Base-by-base conservation (phyloP, 495 filamentous ascomycete genomes). In the Daldinia childiae region DNA sequence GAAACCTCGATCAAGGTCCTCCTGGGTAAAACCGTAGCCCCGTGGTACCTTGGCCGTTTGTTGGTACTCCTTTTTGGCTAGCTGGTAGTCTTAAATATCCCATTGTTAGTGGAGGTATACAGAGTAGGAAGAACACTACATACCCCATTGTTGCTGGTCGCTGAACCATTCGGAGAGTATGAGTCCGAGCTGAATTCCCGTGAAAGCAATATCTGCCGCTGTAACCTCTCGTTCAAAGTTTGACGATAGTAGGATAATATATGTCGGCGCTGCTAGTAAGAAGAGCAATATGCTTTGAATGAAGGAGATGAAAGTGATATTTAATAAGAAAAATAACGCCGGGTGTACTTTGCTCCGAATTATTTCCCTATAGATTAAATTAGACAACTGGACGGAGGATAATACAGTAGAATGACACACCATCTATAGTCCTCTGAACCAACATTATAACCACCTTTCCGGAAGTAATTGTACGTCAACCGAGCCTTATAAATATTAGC, bases 391-490 rank as follows among this genome's bases (percentile, higher is more conserved):
- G 14, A 52, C 17, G 17, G 36, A 41, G 48, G 19, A 3, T 3
- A 15, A n/a, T 9, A 3, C 54, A 21, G 11, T 30, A 51, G 26
- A 30, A 58, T 14, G 36, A 72, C 76, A 29, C 67, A 85, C 95
- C 95, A 98, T 77, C 96, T 88, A 78, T 99, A 99, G 80, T 99
- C 96, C 79, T 99, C 94, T 11, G 88, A 90, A 30, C 95, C 95
- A 64, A 93, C 84, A 26, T 82, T 80, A 78, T 98, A 99, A 17
- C 96, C 96, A 19, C 96, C 96, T 79, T 92, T 96, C 57, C 96
- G 91, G 91, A 92, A 97, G 79, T 97, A 99, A 81, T 99, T 99
- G 87, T 86, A 98, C 2, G 95, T 97, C 76, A 99, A 82, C 41
- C 96, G 91, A 57, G 74, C 65, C 61, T 72, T 68, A 8, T 38